These are phyloP conservation scores for Skeletonema menzelii DNA, from an alignment of 108 stramenopile species.

Conservation along the genomic window DNA sequence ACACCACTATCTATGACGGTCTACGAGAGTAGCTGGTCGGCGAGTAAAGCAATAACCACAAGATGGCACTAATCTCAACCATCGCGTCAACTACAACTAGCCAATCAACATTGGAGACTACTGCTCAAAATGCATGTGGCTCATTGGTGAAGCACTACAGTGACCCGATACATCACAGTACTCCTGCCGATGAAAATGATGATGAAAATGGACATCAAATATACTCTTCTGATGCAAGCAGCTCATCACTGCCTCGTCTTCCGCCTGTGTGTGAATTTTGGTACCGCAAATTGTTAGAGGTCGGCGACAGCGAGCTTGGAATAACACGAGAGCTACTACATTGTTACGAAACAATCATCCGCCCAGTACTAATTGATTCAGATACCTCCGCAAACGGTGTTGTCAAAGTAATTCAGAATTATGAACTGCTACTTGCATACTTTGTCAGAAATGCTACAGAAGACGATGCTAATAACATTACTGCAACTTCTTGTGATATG, in stretches of 20 bases:
- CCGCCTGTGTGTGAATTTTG: conserved; percentile 18
- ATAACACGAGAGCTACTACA: conserved; percentile 6
- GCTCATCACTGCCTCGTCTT: conserved; percentile 19
- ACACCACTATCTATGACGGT: too few relatives aligned
- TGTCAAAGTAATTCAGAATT: conserved; percentile 11
- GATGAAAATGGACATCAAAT: neutral
- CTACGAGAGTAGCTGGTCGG: too few relatives aligned
- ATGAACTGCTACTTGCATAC: conserved; percentile 36
- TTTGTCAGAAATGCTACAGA: neutral
- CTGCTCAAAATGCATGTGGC: conserved; percentile 17
- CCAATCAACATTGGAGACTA: neutral
- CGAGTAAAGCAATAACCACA: too few relatives aligned
- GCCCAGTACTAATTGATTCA: conserved; percentile 6
- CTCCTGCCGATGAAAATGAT: neutral
- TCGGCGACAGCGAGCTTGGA: neutral
- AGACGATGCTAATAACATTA: neutral
- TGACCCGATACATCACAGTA: conserved; percentile 17
- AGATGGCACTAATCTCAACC: neutral
- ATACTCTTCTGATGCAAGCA: neutral
- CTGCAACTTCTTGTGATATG: neutral
- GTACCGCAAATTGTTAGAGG: conserved; percentile 8
- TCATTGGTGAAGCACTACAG: conserved; percentile 34
- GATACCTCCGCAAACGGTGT: neutral
- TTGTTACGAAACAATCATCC: conserved; percentile 25
- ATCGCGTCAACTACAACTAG: neutral